Evolutionary conservation across 1,284 basidiomycete genomes (phyloP).

Genomic region (Marasmius fiardii): DNA sequence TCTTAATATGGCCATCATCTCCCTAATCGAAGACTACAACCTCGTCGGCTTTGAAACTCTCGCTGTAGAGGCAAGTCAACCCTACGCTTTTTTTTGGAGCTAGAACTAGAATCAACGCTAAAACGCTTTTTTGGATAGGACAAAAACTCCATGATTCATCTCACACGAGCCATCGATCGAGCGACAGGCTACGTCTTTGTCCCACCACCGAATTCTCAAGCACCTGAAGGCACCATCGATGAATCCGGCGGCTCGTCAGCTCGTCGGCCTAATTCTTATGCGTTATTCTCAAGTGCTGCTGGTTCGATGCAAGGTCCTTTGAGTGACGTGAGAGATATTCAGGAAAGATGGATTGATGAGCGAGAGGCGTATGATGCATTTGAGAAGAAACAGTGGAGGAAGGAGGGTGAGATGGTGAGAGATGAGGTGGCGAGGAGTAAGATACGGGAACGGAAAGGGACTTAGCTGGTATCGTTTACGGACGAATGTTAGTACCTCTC

Average conservation of each 20-base stretch:
- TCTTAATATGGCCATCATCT: slow-evolving; percentile 88
- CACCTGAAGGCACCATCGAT: slow-evolving; percentile 51
- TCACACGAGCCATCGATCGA: slow-evolving; percentile 80
- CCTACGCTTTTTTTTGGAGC: not conserved
- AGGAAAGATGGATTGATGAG: slow-evolving; percentile 86
- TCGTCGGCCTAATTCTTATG: slow-evolving; percentile 61
- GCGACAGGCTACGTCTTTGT: slow-evolving; percentile 88
- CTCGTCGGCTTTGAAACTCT: slow-evolving; percentile 97
- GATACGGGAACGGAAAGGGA: not conserved
- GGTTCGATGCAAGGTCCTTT: slow-evolving; percentile 52
- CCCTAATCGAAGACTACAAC: slow-evolving; percentile 91
- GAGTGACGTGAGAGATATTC: slow-evolving; percentile 74
- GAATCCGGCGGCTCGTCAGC: slow-evolving; percentile 36
- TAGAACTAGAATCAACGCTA: not conserved
- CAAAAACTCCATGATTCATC: slow-evolving; percentile 88
- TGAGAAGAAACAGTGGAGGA: slow-evolving; percentile 69
- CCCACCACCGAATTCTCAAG: slow-evolving; percentile 48
- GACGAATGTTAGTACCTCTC: no score
- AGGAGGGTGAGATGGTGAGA: slow-evolving; percentile 48
- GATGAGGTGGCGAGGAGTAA: slow-evolving; percentile 17
- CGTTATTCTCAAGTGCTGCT: slow-evolving; percentile 65
- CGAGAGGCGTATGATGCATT: slow-evolving; percentile 75
- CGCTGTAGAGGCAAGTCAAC: slow-evolving; percentile 76
- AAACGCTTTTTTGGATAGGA: slow-evolving; percentile 50
- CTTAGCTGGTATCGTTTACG: not conserved